A percentile compares a stretch with the other conserved stretches of the same genome.
Evolutionary conservation across 208 protist species (phyloP).

Genomic region (Leptomonas seymouri): DNA sequence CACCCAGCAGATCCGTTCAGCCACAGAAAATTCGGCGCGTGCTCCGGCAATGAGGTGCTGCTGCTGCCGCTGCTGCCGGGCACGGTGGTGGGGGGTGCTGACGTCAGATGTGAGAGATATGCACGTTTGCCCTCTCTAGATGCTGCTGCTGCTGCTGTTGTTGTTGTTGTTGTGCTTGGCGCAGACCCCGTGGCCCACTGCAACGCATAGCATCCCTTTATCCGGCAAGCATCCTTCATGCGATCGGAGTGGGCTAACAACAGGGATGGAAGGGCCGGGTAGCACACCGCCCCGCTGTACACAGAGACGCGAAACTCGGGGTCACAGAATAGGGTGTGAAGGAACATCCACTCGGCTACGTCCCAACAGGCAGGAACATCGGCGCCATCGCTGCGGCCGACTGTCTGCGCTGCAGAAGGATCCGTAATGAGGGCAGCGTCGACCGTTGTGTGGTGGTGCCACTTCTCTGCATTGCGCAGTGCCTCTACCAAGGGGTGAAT

Average conservation of each 20-base stretch:
- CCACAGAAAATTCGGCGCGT: conserved; percentile 12
- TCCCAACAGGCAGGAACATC: conserved; percentile 18
- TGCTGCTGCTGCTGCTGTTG: neutral
- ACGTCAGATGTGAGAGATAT: neutral
- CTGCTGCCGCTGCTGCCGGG: neutral
- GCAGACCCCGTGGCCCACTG: conserved; percentile 2
- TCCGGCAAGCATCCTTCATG: neutral
- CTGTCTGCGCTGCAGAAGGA: neutral
- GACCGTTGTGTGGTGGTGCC: neutral
- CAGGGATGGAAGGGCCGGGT: conserved; percentile 60
- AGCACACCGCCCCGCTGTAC: conserved; percentile 52
- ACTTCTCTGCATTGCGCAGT: neutral
- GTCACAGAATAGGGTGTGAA: conserved; percentile 56
- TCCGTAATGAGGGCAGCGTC: neutral
- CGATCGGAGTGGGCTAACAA: conserved; percentile 36
- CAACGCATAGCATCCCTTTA: conserved; percentile 8
- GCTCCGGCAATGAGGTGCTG: neutral
- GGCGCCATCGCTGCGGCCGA: neutral
- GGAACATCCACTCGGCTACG: conserved; percentile 44
- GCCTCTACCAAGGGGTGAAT: conserved; percentile 19
- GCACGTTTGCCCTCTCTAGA: neutral
- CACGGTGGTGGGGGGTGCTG: neutral
- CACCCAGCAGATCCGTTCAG: conserved; percentile 18
- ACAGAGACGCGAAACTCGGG: conserved; percentile 59
- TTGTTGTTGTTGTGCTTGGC: neutral